These are phyloP conservation scores for Intubia oerlemansii DNA, from an alignment of 2,329 filamentous ascomycete genomes.

Conservation along the genomic window DNA sequence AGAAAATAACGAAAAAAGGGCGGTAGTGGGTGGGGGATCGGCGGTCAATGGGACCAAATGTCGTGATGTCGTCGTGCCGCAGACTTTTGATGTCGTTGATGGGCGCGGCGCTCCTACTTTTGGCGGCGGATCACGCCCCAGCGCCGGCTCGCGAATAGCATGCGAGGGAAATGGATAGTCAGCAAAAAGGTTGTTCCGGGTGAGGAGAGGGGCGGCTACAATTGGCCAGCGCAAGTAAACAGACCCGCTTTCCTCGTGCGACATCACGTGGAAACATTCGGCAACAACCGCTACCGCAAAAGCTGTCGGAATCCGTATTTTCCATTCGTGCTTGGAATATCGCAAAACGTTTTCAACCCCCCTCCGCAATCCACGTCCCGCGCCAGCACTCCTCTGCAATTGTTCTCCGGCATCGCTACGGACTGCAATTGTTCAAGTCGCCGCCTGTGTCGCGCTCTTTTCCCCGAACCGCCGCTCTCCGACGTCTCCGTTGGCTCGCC, in stretches of 20 bases:
- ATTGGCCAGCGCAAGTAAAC: too few species aligned
- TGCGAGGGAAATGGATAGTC: constrained; percentile 7
- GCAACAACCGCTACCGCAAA: constrained; percentile 15
- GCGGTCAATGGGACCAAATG: too few species aligned
- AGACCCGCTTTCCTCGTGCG: too few species aligned
- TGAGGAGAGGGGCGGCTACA: too few species aligned
- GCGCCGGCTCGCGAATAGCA: constrained; percentile 7
- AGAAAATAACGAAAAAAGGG: too few species aligned
- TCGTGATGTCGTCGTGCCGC: too few species aligned
- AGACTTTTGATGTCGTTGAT: too few species aligned
- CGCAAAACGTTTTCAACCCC: constrained; percentile 4
- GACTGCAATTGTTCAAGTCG: constrained; percentile 2
- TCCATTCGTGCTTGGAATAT: constrained; percentile 3
- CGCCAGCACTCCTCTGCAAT: too few species aligned
- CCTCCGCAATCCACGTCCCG: neutral
- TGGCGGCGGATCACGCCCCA: too few species aligned
- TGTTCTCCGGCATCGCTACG: constrained; percentile 3
- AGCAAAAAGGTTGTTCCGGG: too few species aligned
- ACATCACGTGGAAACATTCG: constrained; percentile 9
- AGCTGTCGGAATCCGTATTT: constrained; percentile 8
- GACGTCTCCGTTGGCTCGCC: constrained; percentile 5
- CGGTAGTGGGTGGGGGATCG: too few species aligned
- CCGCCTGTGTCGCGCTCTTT: constrained; percentile 8
- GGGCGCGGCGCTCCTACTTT: too few species aligned
- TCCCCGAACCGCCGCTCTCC: constrained; percentile 7